A percentile compares a stretch with the other conserved stretches of the same genome.
phyloP scores from a whole-genome alignment of 805 yeast species.

The Candida alai region DNA sequence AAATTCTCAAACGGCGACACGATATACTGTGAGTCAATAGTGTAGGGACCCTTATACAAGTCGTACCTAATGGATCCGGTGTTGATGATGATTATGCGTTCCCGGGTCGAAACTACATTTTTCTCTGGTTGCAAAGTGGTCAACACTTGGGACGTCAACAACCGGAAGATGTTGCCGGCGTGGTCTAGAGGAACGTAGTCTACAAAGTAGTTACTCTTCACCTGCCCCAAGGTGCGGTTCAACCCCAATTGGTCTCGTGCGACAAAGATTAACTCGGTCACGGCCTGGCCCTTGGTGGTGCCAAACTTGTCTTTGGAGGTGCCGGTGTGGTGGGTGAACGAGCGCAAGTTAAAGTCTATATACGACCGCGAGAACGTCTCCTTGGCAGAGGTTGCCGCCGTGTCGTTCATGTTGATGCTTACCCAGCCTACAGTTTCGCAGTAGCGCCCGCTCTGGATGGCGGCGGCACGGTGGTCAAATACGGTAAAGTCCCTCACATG shows the following conservation, averaged over 20 bases:
- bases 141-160: slow-evolving; percentile 57
- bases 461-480: slow-evolving; percentile 65
- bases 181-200: slow-evolving; percentile 56
- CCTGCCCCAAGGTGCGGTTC: slow-evolving; percentile 56
- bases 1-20: slow-evolving; percentile 81
- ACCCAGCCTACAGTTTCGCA: slow-evolving; percentile 93
- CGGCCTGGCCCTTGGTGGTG: slow-evolving; percentile 51
- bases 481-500: slow-evolving; percentile 82
- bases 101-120: slow-evolving; percentile 12
- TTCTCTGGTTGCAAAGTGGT: slow-evolving; percentile 35
- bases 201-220: slow-evolving; percentile 62
- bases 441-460: slow-evolving; percentile 88
- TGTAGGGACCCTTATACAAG: slow-evolving; percentile 78
- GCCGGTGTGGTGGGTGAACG: slow-evolving; percentile 62
- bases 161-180: slow-evolving; percentile 51
- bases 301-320: slow-evolving; percentile 31
- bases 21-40: slow-evolving; percentile 72
- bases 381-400: slow-evolving; percentile 11
- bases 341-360: slow-evolving; percentile 74
- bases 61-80: slow-evolving; percentile 90
- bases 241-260: slow-evolving; percentile 50
- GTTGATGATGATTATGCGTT: slow-evolving; percentile 59
- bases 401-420: slow-evolving; percentile 43
- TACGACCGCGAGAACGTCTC: slow-evolving; percentile 54
- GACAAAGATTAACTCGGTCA: slow-evolving; percentile 42